Base-by-base conservation (phyloP, 2,329 filamentous ascomycete species). In the Sporothrix sp. region DNA sequence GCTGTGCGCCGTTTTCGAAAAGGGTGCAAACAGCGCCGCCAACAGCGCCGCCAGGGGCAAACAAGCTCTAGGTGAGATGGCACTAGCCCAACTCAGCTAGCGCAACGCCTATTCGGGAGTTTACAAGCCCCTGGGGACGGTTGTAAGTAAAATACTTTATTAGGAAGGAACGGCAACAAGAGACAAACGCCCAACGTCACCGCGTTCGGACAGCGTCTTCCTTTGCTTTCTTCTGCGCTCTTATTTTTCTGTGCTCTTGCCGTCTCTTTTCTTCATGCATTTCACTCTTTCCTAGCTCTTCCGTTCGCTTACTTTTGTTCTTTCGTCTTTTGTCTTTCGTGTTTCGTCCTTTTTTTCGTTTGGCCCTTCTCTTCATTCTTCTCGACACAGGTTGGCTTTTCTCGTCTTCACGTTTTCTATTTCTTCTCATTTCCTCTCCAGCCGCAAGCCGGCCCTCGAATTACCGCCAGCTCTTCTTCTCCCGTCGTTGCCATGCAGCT, bases 121-220 rank as follows among this genome's bases (percentile, higher is more conserved):
- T n/a, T n/a, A n/a, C n/a, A n/a, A n/a, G n/a, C 30, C 43, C 25
- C 25, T 28, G 33, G 30, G 28, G 8, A 30, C 30, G 33, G 43
- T 45, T 45, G 43, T 45, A 45, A 45, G 43, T 45, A 35, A 36
- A 35, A 45, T 45, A 45, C 43, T 35, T 45, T 18, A 45, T 45
- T 45, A 30, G 43, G 43, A 45, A 45, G 38, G 33, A 38, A 11
- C 45, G 5, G 6, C 10, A 16, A 45, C 23, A 11, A 23, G 37
- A 33, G 10, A 20, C 21, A 33, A 23, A 40, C 9, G n/a, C 16
- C 10, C 8, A 35, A 25, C 43, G 30, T 25, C 43, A 33, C 20
- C n/a, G 13, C 10, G 33, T 13, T 4, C 23, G 28, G 16, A 33
- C 28, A 13, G 11, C 28, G 14, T 44, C 27, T 28, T 44, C 16